phyloP scores from a whole-genome alignment of 2,329 filamentous ascomycete genomes.

The Pezicula radicicola region DNA sequence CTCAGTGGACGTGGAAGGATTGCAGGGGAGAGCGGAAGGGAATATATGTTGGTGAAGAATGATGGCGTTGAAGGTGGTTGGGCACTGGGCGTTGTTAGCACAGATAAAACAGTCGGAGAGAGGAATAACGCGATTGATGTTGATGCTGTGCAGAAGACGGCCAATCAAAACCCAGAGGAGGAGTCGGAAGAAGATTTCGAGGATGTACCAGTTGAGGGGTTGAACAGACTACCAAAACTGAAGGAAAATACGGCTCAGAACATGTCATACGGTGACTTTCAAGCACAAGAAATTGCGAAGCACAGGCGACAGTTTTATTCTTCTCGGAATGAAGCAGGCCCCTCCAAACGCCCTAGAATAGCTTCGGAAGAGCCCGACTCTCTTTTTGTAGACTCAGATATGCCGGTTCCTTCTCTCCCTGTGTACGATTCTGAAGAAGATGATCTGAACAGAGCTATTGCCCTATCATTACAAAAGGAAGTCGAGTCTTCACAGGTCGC shows the following conservation, averaged over 20 bases:
- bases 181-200: constrained; percentile 62
- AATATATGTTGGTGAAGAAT: constrained; percentile 96
- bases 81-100: constrained; percentile 90
- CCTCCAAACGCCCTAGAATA: constrained; percentile 8
- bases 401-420: neutral
- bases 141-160: constrained; percentile 62
- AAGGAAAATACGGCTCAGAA: constrained; percentile 11
- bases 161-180: constrained; percentile 54
- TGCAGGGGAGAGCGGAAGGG: constrained; percentile 81
- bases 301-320: constrained; percentile 16
- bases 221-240: constrained; percentile 30
- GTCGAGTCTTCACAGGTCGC: constrained; percentile 1
- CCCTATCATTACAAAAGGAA: constrained; percentile 67
- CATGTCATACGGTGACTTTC: constrained; percentile 21
- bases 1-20: constrained; percentile 63
- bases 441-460: constrained; percentile 77
- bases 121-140: constrained; percentile 90
- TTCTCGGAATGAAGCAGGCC: constrained; percentile 14
- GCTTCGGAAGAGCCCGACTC: constrained; percentile 19
- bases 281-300: constrained; percentile 22
- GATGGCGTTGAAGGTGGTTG: constrained; percentile 93
- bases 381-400: constrained; percentile 23
- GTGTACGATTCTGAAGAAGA: constrained; percentile 42
- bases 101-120: constrained; percentile 74
- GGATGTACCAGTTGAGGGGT: constrained; percentile 31